Evolutionary conservation across 768 basidiomycete species (phyloP).

Genomic region (Amyloporia xantha): DNA sequence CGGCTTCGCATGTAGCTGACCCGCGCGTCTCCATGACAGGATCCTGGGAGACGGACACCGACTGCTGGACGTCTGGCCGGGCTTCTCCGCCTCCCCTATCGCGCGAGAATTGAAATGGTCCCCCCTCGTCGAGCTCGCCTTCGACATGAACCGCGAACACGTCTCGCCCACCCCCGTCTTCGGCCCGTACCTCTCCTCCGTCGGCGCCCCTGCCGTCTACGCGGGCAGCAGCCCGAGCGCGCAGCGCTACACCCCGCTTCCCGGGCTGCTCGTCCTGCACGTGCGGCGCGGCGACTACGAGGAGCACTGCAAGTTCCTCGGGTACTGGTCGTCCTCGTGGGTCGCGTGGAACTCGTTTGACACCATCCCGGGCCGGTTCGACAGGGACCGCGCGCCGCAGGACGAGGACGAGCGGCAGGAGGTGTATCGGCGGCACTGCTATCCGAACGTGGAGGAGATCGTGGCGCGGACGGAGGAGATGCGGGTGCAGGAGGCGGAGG

Average conservation of each 20-base stretch:
- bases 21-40: background rate
- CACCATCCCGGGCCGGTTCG: constrained; percentile 40
- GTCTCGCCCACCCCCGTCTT: constrained; percentile 9
- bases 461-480: constrained; percentile 33
- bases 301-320: constrained; percentile 39
- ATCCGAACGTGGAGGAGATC: constrained; percentile 44
- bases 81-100: constrained; percentile 13
- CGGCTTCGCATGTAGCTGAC: background rate
- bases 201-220: too few relatives aligned
- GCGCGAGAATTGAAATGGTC: constrained; percentile 18
- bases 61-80: constrained; percentile 11
- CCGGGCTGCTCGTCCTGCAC: constrained; percentile 51
- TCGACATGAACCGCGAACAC: constrained; percentile 16
- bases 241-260: constrained; percentile 25
- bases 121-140: constrained; percentile 17
- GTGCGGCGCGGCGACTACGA: constrained; percentile 53
- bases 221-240: constrained; percentile 4
- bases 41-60: constrained; percentile 11
- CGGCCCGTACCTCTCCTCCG: constrained; percentile 10
- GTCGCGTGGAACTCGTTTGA: constrained; percentile 50
- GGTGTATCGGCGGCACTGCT: constrained; percentile 43
- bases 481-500: constrained; percentile 10
- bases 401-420: constrained; percentile 18
- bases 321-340: constrained; percentile 32
- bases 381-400: constrained; percentile 16